Evolutionary conservation across 495 filamentous ascomycete genomes (phyloP).

Genomic region (Trichoderma erinaceum): DNA sequence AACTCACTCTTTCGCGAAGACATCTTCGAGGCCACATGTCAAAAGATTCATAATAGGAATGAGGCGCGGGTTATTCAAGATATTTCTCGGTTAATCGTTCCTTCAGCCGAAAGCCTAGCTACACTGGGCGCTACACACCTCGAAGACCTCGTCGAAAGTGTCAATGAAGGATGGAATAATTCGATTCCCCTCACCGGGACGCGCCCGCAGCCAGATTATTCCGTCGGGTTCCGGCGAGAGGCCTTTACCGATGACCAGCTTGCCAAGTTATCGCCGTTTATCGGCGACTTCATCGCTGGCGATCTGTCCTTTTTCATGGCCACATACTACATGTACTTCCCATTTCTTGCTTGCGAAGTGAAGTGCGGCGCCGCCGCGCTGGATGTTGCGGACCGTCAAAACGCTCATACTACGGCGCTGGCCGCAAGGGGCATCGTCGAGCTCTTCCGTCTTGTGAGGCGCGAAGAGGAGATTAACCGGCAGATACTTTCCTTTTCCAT

Average conservation of each 20-base stretch:
- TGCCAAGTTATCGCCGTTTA: constrained; percentile 32
- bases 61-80: constrained; percentile 36
- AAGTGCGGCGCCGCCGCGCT: neutral
- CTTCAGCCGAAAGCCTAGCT: constrained; percentile 30
- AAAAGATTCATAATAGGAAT: constrained; percentile 29
- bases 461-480: constrained; percentile 33
- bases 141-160: constrained; percentile 33
- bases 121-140: constrained; percentile 28
- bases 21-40: constrained; percentile 17
- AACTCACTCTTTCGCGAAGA: neutral
- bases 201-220: constrained; percentile 40
- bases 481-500: constrained; percentile 42
- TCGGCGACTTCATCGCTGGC: constrained; percentile 24
- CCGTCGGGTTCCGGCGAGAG: constrained; percentile 36
- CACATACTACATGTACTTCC: constrained; percentile 38
- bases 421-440: constrained; percentile 32
- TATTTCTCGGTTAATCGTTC: constrained; percentile 34
- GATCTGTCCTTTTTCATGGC: constrained; percentile 33
- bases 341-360: constrained; percentile 36
- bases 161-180: constrained; percentile 40
- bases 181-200: constrained; percentile 29
- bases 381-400: neutral
- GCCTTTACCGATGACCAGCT: constrained; percentile 39
- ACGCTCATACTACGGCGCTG: constrained; percentile 29
- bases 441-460: constrained; percentile 28